phyloP scores from a whole-genome alignment of 306 rosid genomes.

The Senna tora region DNA sequence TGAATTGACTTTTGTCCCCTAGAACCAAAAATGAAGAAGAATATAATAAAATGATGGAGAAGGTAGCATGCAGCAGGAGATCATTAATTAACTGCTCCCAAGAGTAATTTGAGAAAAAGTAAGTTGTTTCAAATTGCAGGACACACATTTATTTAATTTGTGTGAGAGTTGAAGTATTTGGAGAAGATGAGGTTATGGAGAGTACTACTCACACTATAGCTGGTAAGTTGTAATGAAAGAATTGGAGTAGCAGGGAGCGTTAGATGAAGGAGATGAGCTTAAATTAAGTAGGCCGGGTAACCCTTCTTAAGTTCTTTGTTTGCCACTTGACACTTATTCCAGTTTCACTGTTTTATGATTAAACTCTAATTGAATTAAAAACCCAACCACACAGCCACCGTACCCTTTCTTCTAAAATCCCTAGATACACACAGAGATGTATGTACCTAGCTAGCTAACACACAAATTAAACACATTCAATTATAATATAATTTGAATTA shows the following conservation, averaged over 20 bases:
- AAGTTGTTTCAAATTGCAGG: too few species aligned
- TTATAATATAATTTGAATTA: background rate
- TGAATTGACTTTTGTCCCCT: background rate
- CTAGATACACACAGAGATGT: background rate
- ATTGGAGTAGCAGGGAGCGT: too few species aligned
- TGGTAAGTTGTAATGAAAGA: background rate
- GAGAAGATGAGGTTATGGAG: background rate
- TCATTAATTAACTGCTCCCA: too few species aligned
- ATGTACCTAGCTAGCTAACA: background rate
- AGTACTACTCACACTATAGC: too few species aligned
- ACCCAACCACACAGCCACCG: too few species aligned
- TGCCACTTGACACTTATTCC: slow-evolving; percentile 13
- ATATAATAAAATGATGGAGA: background rate
- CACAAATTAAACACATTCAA: background rate
- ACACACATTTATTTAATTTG: background rate
- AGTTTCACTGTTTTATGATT: slow-evolving; percentile 6
- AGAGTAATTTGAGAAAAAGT: too few species aligned
- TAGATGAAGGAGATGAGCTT: background rate
- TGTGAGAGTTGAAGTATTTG: background rate
- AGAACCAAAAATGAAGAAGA: background rate
- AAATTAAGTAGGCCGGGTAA: background rate
- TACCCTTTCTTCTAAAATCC: slow-evolving; percentile 14
- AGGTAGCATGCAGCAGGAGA: slow-evolving; percentile 3
- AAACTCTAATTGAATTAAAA: slow-evolving; percentile 22
- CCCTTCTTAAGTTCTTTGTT: slow-evolving; percentile 14